These are phyloP conservation scores for Backusella mclennaniae DNA, from an alignment of 192 early-diverging fungal species.

Conservation along the genomic window DNA sequence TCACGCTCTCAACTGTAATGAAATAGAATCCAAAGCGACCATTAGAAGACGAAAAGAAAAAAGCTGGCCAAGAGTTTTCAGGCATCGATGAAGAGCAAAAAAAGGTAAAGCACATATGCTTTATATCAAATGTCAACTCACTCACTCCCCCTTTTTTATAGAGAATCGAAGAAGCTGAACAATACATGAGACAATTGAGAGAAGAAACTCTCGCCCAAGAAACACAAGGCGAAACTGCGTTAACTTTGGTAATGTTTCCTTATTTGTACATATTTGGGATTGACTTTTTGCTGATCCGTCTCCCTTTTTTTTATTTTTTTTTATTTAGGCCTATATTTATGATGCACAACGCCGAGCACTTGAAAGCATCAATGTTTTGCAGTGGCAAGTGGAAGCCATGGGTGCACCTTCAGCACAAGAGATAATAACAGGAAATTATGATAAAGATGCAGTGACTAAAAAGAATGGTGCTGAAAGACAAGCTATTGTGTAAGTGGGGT, in stretches of 20 bases:
- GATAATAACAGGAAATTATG: neutral
- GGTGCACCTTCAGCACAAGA: conserved; percentile 33
- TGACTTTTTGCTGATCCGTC: neutral
- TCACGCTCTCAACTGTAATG: too few species aligned
- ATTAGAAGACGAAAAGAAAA: conserved; percentile 28
- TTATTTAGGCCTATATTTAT: conserved; percentile 16
- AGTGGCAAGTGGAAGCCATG: conserved; percentile 30
- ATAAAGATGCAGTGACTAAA: neutral
- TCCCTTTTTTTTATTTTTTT: neutral
- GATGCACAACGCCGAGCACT: conserved; percentile 27
- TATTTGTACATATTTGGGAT: neutral
- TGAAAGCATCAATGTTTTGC: conserved; percentile 20
- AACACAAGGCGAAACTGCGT: conserved; percentile 7
- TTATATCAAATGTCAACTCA: neutral
- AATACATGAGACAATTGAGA: conserved; percentile 21
- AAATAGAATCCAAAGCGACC: conserved; percentile 26
- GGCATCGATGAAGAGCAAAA: conserved; percentile 31
- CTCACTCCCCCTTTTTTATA: neutral
- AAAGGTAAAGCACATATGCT: conserved; percentile 16
- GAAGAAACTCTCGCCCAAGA: neutral
- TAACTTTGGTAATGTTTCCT: conserved; percentile 18
- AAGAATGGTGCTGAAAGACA: conserved; percentile 5
- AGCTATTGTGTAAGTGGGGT: neutral
- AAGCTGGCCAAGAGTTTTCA: conserved; percentile 23
- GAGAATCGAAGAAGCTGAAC: conserved; percentile 36